Evolutionary conservation across 495 filamentous ascomycete species (phyloP), one percentile per base, ranked within the genome.

Genomic region (Penicillium ochrochloron): DNA sequence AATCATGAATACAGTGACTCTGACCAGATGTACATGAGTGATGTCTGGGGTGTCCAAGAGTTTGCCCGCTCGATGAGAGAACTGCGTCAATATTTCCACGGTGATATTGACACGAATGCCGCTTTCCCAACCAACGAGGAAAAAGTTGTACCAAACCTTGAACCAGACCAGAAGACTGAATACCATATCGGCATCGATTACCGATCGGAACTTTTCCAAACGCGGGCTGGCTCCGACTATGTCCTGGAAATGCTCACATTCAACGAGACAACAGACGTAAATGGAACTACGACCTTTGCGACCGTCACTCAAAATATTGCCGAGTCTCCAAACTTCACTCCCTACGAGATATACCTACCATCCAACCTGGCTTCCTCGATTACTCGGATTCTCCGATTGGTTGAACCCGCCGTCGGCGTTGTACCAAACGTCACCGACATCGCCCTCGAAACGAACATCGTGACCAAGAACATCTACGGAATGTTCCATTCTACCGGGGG

Each of bases 111-210:
- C 33, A 27, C 57, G 9, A 60, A 54, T 9, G 41, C 54, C 9
- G 46, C 56, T 15, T 29, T 56, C 33, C 65, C 65, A 21, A 27
- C 41, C 10, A 58, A 51, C 29, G 42, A 23, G 17, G 52, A 34
- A 31, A 56, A 60, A n/a, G 42, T 62, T 5, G 23, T 68, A 14
- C 66, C 66, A 2, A 57, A 53, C n/a, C 9, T 55, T 2, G 5
- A 27, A 4, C 57, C 44, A 17, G 61, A 21, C 2, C 64, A 68
- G 39, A 23, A 42, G 5, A 61, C 57, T 1, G 66, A 68, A 35
- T 61, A 52, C 14, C 66, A 68, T n/a, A 62, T 68, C 15, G 66
- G 66, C 34, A 61, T 68, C 19, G 66, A 68, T 52, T 55, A 68
- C 52, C 53, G 44, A 29, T 64, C 61, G 2, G 34, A 21, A 14